phyloP scores from a whole-genome alignment of 768 basidiomycete species.

The Xerocomellus chrysenteron region DNA sequence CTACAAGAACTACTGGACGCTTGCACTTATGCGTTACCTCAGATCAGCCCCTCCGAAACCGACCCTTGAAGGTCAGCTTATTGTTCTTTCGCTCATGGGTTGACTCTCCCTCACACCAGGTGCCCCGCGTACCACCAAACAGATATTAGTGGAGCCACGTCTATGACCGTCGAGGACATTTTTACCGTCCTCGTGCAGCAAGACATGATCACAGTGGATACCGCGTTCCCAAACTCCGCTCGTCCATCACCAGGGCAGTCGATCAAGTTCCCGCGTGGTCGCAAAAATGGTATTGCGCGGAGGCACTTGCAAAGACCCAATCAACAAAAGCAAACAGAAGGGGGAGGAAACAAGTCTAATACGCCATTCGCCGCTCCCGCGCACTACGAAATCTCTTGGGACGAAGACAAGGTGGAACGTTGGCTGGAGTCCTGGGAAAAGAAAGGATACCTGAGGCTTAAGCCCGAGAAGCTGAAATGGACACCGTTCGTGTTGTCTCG shows the following conservation, averaged over 20 bases:
- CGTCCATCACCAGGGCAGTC: conserved; percentile 76
- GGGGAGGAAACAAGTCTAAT: conserved; percentile 39
- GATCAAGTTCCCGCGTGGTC: conserved; percentile 69
- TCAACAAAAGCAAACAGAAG: conserved; percentile 44
- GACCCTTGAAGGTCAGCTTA: conserved; percentile 67
- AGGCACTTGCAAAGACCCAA: conserved; percentile 56
- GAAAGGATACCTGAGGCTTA: conserved; percentile 75
- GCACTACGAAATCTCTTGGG: conserved; percentile 75
- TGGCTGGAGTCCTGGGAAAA: conserved; percentile 69
- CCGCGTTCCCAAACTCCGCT: conserved; percentile 47
- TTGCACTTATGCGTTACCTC: conserved; percentile 81
- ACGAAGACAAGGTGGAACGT: conserved; percentile 59
- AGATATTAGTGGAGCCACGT: conserved; percentile 85
- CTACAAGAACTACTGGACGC: conserved; percentile 95
- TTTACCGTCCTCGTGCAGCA: conserved; percentile 70
- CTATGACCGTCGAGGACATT: conserved; percentile 90
- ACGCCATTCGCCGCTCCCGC: conserved; percentile 61
- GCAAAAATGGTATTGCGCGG: conserved; percentile 63
- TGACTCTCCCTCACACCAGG: conserved; percentile 18
- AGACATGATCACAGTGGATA: conserved; percentile 65
- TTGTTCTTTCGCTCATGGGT: conserved; percentile 9
- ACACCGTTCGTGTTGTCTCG: conserved; percentile 82
- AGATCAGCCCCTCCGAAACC: conserved; percentile 57
- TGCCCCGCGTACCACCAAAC: conserved; percentile 19
- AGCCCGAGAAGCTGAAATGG: conserved; percentile 89